Base-by-base conservation (phyloP, 169 alveolate genomes). In the Blepharisma undulans region DNA sequence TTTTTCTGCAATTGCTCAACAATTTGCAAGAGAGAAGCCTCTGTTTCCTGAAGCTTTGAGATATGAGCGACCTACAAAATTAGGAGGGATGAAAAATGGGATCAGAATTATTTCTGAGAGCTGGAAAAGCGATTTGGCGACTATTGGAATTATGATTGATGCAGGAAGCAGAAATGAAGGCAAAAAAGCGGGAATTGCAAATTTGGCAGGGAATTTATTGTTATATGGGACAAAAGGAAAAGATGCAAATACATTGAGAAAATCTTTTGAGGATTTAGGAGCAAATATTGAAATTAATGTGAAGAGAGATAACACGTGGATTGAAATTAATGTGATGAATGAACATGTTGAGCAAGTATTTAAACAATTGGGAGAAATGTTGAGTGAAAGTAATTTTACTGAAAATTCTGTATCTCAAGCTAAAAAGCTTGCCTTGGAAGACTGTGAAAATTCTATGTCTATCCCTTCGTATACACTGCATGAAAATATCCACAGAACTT, bases 391-490 rank as follows among this genome's bases (percentile, higher is more conserved):
- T 32, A 30, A 21, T 21, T 79, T 79, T 30, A 79, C 36, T n/a
- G 87, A 79, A 33, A 29, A 25, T n/a, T 79, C 87, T 32, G 25
- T 79, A 79, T 25, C 29, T 30, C 29, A 25, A 79, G 61, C 87
- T n/a, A 79, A 79, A 33, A 79, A 25, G 25, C 87, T 25, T 30
- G 61, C 60, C 61, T n/a, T 79, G 61, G 30, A 79, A 79, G 87
- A 79, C 8, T 29, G 61, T 7, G 87, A 79, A 29, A 34, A 79
- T 21, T 22, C 60, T 10, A 29, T 79, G 34, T 29, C 87, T 30
- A 33, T 29, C 12, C 87, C 87, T 79, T 32, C 71, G 1, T 79
- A 79, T 33, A 22, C 60, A 5, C 71, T 79, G 25, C 25, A n/a
- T 32, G 87, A 79, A 79, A 79, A 29, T 33, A 34, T 79, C 14